phyloP scores from a whole-genome alignment of 1,139 yeast species.

The Sugiyamaella japonica region DNA sequence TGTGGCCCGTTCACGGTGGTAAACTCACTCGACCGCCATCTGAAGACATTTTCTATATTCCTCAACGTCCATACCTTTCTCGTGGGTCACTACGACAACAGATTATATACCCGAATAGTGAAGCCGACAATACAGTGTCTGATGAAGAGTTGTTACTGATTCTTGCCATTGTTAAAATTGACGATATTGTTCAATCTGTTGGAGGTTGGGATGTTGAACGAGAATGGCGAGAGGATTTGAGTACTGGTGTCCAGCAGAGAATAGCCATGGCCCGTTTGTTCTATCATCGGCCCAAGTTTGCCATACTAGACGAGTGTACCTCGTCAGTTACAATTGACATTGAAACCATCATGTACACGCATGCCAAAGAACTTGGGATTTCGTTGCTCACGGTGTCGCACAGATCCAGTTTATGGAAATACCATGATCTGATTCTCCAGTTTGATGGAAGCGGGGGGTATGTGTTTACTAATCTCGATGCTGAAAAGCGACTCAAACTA shows the following conservation, averaged over 20 bases:
- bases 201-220: conserved; percentile 67
- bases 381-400: conserved; percentile 90
- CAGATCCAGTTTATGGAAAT: conserved; percentile 89
- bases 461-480: conserved; percentile 66
- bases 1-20: conserved; percentile 77
- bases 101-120: conserved; percentile 79
- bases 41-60: conserved; percentile 78
- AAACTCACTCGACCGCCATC: conserved; percentile 67
- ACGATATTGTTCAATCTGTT: conserved; percentile 41
- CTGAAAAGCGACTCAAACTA: conserved; percentile 62
- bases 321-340: conserved; percentile 89
- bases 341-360: conserved; percentile 86
- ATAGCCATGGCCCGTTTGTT: conserved; percentile 92
- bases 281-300: conserved; percentile 88
- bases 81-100: conserved; percentile 80
- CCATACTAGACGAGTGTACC: conserved; percentile 93
- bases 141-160: conserved; percentile 67
- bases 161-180: conserved; percentile 47
- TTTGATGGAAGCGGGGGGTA: conserved; percentile 84
- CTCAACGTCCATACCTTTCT: conserved; percentile 87
- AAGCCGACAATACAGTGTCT: conserved; percentile 58
- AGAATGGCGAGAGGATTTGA: conserved; percentile 87
- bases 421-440: conserved; percentile 78
- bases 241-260: conserved; percentile 91
- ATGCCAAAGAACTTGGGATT: conserved; percentile 78